These are phyloP conservation scores for Thermothielavioides terrestris DNA, from an alignment of 495 filamentous ascomycete species.

Conservation along the genomic window DNA sequence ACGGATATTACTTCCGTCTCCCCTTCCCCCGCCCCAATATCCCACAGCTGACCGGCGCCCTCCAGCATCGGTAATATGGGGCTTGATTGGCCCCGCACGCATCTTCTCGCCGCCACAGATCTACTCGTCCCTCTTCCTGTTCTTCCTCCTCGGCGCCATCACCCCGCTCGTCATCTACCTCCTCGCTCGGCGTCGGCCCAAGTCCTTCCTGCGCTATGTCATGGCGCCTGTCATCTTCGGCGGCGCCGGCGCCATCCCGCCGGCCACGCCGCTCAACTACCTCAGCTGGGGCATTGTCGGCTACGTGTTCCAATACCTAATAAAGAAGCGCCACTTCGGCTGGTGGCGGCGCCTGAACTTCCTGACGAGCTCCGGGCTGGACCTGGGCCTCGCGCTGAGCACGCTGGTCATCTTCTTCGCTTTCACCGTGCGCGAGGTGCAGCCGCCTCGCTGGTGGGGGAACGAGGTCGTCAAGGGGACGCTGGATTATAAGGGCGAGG, in stretches of 20 bases:
- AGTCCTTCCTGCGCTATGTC: constrained; percentile 44
- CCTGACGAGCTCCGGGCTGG: constrained; percentile 51
- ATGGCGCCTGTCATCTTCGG: constrained; percentile 64
- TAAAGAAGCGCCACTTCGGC: constrained; percentile 47
- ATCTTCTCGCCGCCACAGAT: constrained; percentile 62
- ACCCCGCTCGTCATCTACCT: constrained; percentile 50
- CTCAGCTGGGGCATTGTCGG: constrained; percentile 61
- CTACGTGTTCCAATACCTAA: constrained; percentile 53
- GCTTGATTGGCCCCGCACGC: constrained; percentile 55
- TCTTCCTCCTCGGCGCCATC: constrained; percentile 53
- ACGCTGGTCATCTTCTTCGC: constrained; percentile 58
- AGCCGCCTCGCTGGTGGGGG: constrained; percentile 48
- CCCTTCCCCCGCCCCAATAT: not conserved
- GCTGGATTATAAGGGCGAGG: constrained; percentile 44
- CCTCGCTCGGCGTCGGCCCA: constrained; percentile 45
- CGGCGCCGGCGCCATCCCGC: constrained; percentile 54
- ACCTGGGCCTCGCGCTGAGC: constrained; percentile 52
- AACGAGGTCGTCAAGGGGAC: constrained; percentile 41
- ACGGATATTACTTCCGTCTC: not conserved
- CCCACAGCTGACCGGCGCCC: not conserved
- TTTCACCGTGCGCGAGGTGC: constrained; percentile 40
- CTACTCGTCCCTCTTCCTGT: constrained; percentile 55
- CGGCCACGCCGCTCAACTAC: constrained; percentile 61
- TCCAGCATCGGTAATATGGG: constrained; percentile 57
- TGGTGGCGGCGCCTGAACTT: constrained; percentile 66